Conservation (phyloP, 192 early-diverging fungal species). For the Kappamyces sp. region DNA sequence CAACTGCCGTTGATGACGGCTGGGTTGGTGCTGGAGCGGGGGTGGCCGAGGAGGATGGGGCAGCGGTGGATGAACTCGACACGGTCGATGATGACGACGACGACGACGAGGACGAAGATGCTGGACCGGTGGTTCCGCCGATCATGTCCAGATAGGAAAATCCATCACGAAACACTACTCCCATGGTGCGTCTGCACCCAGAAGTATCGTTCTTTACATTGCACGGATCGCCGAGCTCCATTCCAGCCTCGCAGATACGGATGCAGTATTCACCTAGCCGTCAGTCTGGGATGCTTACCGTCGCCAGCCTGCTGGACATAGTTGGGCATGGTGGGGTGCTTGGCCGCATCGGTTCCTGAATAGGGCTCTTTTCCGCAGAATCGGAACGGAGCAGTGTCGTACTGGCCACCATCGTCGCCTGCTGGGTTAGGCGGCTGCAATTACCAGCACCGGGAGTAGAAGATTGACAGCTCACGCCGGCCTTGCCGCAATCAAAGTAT, state of each 20-base stretch:
- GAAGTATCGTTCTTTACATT: slow-evolving; percentile 27
- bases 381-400: slow-evolving; percentile 8
- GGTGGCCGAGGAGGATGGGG: no score
- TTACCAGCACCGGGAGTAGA: not conserved
- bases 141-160: not conserved
- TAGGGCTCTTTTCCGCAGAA: slow-evolving; percentile 36
- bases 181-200: slow-evolving; percentile 20
- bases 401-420: slow-evolving; percentile 31
- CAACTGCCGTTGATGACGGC: no score
- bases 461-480: slow-evolving; percentile 18
- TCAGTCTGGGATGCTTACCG: not conserved
- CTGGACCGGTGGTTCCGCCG: not conserved
- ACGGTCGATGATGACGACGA: no score
- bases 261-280: slow-evolving; percentile 5
- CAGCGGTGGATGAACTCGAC: no score
- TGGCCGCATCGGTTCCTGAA: slow-evolving; percentile 19
- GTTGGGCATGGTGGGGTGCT: slow-evolving; percentile 12
- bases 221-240: slow-evolving; percentile 18
- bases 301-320: slow-evolving; percentile 31
- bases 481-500: slow-evolving; percentile 9
- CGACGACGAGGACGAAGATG: no score
- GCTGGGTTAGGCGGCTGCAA: no score
- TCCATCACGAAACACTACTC: slow-evolving; percentile 8
- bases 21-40: no score
- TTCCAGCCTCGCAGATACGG: slow-evolving; percentile 13